Evolutionary conservation across 2,329 filamentous ascomycete species (phyloP).

Genomic region (Rutstroemia sydowiana): DNA sequence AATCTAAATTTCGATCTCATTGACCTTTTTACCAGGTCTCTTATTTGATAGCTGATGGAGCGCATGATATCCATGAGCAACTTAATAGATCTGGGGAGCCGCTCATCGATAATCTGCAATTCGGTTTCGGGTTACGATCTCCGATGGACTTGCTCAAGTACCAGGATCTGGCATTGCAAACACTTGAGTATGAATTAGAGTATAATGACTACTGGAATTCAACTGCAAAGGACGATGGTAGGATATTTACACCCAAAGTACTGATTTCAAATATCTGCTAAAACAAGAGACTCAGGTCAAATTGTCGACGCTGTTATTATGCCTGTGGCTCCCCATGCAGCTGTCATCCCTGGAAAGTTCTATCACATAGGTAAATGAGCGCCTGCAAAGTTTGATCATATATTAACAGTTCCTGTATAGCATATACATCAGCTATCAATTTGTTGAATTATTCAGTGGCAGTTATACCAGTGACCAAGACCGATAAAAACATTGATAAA

Average conservation of each 20-base stretch:
- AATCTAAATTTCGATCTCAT: not conserved
- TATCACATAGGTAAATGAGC: not conserved
- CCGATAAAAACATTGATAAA: conserved; percentile 34
- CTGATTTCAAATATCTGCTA: not conserved
- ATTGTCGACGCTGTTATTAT: conserved; percentile 46
- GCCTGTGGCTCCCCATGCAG: conserved; percentile 41
- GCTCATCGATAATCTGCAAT: conserved; percentile 20
- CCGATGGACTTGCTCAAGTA: conserved; percentile 27
- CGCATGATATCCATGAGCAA: not conserved
- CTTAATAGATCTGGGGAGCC: conserved; percentile 49
- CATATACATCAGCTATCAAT: conserved; percentile 55
- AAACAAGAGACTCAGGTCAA: no score
- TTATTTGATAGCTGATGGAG: not conserved
- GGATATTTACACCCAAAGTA: not conserved
- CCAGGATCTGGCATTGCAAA: conserved; percentile 38
- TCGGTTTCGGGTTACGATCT: conserved; percentile 12
- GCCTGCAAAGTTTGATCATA: no score
- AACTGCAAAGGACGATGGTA: conserved; percentile 11
- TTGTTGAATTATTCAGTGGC: conserved; percentile 53
- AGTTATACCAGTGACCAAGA: conserved; percentile 46
- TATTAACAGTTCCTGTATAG: no score
- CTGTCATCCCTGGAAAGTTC: conserved; percentile 20
- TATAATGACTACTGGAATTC: conserved; percentile 45
- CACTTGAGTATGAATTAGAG: conserved; percentile 46
- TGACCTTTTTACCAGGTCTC: no score